phyloP scores from a whole-genome alignment of 306 rosid genomes.

The Glycyrrhiza uralensis region DNA sequence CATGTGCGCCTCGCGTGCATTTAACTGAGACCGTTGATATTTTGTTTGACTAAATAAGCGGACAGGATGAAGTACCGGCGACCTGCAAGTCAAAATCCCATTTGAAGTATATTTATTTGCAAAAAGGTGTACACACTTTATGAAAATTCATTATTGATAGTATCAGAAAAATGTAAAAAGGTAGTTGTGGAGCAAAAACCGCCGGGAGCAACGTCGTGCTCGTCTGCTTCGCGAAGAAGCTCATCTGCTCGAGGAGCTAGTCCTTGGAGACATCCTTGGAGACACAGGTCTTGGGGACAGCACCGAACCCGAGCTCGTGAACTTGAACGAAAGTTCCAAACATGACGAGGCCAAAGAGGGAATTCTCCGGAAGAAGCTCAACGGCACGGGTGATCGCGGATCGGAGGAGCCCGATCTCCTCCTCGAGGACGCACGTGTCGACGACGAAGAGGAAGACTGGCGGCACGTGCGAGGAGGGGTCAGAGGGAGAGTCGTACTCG shows the following conservation, averaged over 20 bases:
- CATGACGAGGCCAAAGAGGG: conserved; percentile 80
- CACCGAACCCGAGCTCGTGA: conserved; percentile 81
- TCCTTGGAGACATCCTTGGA: conserved; percentile 80
- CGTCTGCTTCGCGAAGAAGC: conserved; percentile 69
- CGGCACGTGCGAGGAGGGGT: conserved; percentile 28
- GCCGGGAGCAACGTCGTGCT: conserved; percentile 80
- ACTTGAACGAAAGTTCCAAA: conserved; percentile 81
- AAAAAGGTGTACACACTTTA: no score
- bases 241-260: conserved; percentile 86
- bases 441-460: conserved; percentile 82
- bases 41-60: no score
- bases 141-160: no score
- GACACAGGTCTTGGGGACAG: conserved; percentile 68
- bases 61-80: no score
- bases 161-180: no score
- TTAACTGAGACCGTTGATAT: no score
- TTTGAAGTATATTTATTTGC: no score
- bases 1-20: no score
- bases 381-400: conserved; percentile 76
- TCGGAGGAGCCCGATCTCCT: conserved; percentile 67
- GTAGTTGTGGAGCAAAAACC: no score
- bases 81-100: no score
- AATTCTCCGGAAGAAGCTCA: conserved; percentile 74
- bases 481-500: conserved; percentile 57
- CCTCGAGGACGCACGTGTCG: conserved; percentile 79